Base-by-base conservation (phyloP, 768 basidiomycete genomes). In the Cyclocybe cylindracea region DNA sequence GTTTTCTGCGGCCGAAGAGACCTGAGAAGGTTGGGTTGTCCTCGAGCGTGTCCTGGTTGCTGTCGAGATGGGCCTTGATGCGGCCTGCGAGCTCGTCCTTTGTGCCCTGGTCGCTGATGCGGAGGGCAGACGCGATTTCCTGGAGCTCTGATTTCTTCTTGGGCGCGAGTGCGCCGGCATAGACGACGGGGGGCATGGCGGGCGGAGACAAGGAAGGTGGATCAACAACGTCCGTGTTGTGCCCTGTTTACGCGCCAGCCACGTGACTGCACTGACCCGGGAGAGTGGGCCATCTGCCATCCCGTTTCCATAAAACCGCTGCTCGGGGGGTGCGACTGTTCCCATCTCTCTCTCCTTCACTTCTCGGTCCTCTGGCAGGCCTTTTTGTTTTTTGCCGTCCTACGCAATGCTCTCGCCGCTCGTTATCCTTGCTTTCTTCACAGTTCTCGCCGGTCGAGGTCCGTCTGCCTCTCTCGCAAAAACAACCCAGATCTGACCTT, bases 111-210 rank as follows among this genome's bases (percentile, higher is more conserved):
- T 80, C 78, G 41, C 73, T 77, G 51, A 86, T 66, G 1, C 65
- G 62, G 18, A 89, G 75, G 4, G 83, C 81, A 4, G 54, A 2
- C 1, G 86, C 84, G 34, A 88, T 81, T 50, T 80, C 78, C 58
- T 79, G 84, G 3, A 89, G 77, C 16, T 88, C 86, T 3, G 73
- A 72, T 66, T 88, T 88, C 70, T 85, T 87, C 69, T 88, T 87
- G n/a, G 78, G 61, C 53, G 73, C 76, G 24, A 87, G 75, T 24
- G 80, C 66, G 41, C 86, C 86, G 37, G 78, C 61, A 61, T 70
- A 85, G 33, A 67, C 53, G 51, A 70, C 50, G 34, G 73, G 72
- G 37, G 77, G 66, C 79, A 80, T 82, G 66, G 55, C 59, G 66
- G 66, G 59, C 47, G 57, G 53, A 64, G 51, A 55, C 58, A 66